A percentile compares a stretch with the other conserved stretches of the same genome.
Evolutionary conservation across 2,329 filamentous ascomycete species (phyloP).

Genomic region (Ophiocordyceps sinensis): DNA sequence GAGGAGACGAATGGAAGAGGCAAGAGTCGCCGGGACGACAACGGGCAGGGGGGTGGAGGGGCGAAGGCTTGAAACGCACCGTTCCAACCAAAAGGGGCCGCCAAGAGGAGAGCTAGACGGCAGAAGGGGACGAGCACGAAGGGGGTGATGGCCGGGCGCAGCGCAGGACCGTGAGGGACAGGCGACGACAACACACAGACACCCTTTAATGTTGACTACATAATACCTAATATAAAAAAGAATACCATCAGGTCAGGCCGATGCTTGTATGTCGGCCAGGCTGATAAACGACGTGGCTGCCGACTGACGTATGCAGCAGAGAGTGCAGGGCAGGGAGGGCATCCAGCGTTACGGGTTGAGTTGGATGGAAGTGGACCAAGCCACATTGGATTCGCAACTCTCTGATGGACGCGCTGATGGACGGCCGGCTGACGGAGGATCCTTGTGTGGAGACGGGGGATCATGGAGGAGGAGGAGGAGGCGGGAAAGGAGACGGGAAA

Average conservation of each 20-base stretch:
- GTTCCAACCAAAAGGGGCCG: not conserved
- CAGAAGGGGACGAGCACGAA: not conserved
- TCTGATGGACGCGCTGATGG: no score
- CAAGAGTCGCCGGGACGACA: not conserved
- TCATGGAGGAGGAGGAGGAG: no score
- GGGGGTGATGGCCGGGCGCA: not conserved
- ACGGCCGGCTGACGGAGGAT: no score
- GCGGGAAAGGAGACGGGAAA: no score
- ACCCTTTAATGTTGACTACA: constrained; percentile 5
- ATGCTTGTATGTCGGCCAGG: no score
- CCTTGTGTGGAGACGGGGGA: no score
- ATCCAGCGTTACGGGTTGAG: no score
- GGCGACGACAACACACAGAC: constrained; percentile 1
- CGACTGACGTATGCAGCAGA: no score
- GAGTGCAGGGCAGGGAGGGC: no score
- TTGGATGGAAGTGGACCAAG: no score
- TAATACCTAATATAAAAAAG: constrained; percentile 10
- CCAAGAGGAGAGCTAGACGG: not conserved
- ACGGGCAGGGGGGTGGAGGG: not conserved
- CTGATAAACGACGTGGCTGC: no score
- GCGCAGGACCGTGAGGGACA: constrained; percentile 1
- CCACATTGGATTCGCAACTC: no score
- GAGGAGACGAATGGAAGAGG: not conserved
- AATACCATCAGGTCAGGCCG: not conserved
- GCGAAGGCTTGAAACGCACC: not conserved